These are phyloP conservation scores for Barnettozyma siamensis DNA, from an alignment of 805 yeast genomes.

Conservation along the genomic window DNA sequence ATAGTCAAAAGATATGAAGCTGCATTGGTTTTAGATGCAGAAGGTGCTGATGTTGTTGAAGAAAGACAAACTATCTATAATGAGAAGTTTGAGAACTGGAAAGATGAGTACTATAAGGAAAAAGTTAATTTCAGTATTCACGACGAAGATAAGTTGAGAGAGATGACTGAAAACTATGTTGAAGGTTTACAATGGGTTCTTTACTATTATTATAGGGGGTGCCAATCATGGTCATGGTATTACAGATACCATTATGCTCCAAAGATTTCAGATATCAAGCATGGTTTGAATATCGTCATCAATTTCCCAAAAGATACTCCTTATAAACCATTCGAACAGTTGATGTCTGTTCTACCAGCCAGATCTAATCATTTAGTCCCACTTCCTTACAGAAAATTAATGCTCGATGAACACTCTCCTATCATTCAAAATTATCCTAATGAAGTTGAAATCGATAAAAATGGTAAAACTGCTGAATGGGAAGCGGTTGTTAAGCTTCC, in stretches of 20 bases:
- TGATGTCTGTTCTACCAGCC: conserved; percentile 96
- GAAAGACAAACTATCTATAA: conserved; percentile 60
- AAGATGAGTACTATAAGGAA: conserved; percentile 75
- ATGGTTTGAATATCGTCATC: conserved; percentile 62
- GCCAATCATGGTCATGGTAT: conserved; percentile 96
- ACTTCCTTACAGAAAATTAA: conserved; percentile 63
- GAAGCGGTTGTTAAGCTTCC: conserved; percentile 93
- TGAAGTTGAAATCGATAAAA: conserved; percentile 81
- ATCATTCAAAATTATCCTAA: conserved; percentile 89
- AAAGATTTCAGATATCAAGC: conserved; percentile 77
- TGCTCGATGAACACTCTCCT: conserved; percentile 83
- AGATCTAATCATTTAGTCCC: conserved; percentile 83
- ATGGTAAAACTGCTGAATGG: conserved; percentile 96
- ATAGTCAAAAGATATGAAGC: conserved; percentile 59
- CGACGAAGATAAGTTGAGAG: conserved; percentile 53
- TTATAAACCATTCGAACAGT: conserved; percentile 88
- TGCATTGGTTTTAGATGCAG: conserved; percentile 49
- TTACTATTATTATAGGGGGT: conserved; percentile 83
- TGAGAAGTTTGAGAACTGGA: conserved; percentile 74
- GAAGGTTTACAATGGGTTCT: conserved; percentile 98
- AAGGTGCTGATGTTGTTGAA: conserved; percentile 45
- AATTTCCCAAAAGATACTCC: conserved; percentile 69
- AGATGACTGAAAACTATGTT: conserved; percentile 70
- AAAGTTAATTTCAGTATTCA: conserved; percentile 63
- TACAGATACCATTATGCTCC: conserved; percentile 90